Base-by-base conservation (phyloP, 768 basidiomycete genomes). In the Naganishia friedmannii region DNA sequence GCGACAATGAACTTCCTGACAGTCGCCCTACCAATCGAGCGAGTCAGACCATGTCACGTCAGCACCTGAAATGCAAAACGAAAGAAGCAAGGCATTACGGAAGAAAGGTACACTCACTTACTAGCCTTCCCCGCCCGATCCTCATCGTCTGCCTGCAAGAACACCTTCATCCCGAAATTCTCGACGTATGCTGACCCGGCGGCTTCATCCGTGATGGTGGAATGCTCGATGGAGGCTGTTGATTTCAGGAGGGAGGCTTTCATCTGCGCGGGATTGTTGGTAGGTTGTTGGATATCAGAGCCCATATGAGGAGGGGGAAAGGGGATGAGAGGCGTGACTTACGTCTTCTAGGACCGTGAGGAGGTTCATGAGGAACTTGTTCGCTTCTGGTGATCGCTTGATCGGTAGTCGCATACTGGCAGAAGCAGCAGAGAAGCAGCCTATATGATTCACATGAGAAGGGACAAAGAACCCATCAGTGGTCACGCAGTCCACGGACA, bases 1-100 rank as follows among this genome's bases (percentile, higher is more conserved):
- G 95, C 92, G 17, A 93, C 95, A 3, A 97, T 84, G 80, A 98
- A 98, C 81, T 94, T 95, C 78, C 90, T 90, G 5, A 95, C 93
- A 0, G 94, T 98, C 23, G 87, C 86, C 78, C 92, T 94, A 74
- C 19, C 54, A 56, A 63, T 5, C 4, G 6, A 12, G 34, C 34
- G 12, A 37, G 4, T 5, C 34, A 37, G 34, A 37, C 34, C 34
- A 4, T 5, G 34, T 37, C 34, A 37, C 6, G 6, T 7, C 55
- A 21, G 32, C 48, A 53, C 39, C 5, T 3, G 19, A 37, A 65
- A 65, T 19, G n/a, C 28, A 3, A 12, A 15, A 23, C 37, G 45
- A 15, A 3, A 9, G 6, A 26, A 10, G 17, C 3, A 17, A n/a
- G 39, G 39, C 2, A 31, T 8, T 9, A 17, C 6, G 10, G 21